Evolutionary conservation across 2,329 filamentous ascomycete species (phyloP).

Genomic region (Monosporascus sp.): DNA sequence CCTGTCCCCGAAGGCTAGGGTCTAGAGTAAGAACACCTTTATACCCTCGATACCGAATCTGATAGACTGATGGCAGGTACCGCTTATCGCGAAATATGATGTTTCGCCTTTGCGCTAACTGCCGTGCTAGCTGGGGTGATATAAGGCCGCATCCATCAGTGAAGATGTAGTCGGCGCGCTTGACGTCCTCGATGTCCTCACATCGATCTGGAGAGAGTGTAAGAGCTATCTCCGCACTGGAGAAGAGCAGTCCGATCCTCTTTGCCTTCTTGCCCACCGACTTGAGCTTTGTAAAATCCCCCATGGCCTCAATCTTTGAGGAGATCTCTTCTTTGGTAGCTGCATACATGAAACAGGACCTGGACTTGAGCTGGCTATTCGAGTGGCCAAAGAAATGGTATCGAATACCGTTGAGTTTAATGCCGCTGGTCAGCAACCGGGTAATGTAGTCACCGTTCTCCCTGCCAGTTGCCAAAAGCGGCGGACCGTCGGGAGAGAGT

Average conservation of each 20-base stretch:
- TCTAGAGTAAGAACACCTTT: conserved; percentile 37
- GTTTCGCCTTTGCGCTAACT: conserved; percentile 26
- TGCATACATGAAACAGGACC: conserved; percentile 33
- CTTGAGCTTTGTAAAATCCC: conserved; percentile 36
- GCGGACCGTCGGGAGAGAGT: conserved; percentile 3
- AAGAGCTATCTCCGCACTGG: conserved; percentile 27
- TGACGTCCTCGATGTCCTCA: conserved; percentile 33
- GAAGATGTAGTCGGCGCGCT: conserved; percentile 31
- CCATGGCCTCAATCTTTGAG: conserved; percentile 29
- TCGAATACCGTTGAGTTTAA: conserved; percentile 27
- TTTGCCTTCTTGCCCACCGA: conserved; percentile 38
- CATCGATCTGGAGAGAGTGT: conserved; percentile 27
- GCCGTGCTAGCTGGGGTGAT: conserved; percentile 24
- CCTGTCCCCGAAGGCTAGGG: conserved; percentile 16
- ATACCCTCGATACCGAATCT: conserved; percentile 38
- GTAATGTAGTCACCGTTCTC: conserved; percentile 32
- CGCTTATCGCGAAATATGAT: conserved; percentile 30
- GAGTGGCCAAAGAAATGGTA: conserved; percentile 40
- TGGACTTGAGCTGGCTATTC: conserved; percentile 37
- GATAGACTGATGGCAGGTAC: conserved; percentile 35
- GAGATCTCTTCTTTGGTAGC: conserved; percentile 28
- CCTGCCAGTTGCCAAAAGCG: conserved; percentile 20
- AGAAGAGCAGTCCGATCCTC: conserved; percentile 36
- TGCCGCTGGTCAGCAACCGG: conserved; percentile 27
- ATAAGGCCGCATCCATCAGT: conserved; percentile 38